These are phyloP conservation scores for Thalassiosira hispida DNA, from an alignment of 352 stramenopile species.

Conservation along the genomic window DNA sequence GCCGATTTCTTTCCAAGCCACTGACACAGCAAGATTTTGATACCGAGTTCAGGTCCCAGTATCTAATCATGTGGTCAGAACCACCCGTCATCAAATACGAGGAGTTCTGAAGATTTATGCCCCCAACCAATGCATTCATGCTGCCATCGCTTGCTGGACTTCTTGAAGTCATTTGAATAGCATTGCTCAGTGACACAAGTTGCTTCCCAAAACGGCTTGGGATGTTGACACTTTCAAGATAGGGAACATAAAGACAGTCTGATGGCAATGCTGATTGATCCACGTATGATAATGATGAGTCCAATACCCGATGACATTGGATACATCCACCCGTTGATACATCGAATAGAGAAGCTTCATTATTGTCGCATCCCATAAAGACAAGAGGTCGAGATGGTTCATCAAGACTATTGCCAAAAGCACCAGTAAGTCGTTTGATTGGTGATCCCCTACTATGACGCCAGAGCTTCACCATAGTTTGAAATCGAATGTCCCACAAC, in stretches of 20 bases:
- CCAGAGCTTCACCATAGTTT: slow-evolving; percentile 94
- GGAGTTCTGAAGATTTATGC: slow-evolving; percentile 67
- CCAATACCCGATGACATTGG: slow-evolving; percentile 91
- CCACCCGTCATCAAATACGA: slow-evolving; percentile 68
- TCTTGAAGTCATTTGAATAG: slow-evolving; percentile 36
- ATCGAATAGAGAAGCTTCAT: slow-evolving; percentile 89
- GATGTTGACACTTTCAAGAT: slow-evolving; percentile 66
- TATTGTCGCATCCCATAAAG: slow-evolving; percentile 92
- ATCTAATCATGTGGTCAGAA: slow-evolving; percentile 92
- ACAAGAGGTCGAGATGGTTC: slow-evolving; percentile 88
- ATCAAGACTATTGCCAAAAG: slow-evolving; percentile 86
- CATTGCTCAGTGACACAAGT: slow-evolving; percentile 74
- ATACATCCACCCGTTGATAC: slow-evolving; percentile 89
- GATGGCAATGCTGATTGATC: slow-evolving; percentile 72
- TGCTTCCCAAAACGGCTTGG: slow-evolving; percentile 78
- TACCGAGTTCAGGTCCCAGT: slow-evolving; percentile 95
- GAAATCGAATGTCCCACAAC: slow-evolving; percentile 96
- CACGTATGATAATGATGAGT: slow-evolving; percentile 60
- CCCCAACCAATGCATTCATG: slow-evolving; percentile 85
- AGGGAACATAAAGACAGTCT: slow-evolving; percentile 84
- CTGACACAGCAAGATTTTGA: slow-evolving; percentile 93
- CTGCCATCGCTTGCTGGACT: slow-evolving; percentile 22
- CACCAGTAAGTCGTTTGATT: slow-evolving; percentile 86
- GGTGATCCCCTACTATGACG: slow-evolving; percentile 91
- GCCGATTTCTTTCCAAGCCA: slow-evolving; percentile 83